A percentile compares a stretch with the other conserved stretches of the same genome.
These are phyloP conservation scores for Pyrenopolyporus hunteri DNA, from an alignment of 495 filamentous ascomycete species.

Conservation along the genomic window DNA sequence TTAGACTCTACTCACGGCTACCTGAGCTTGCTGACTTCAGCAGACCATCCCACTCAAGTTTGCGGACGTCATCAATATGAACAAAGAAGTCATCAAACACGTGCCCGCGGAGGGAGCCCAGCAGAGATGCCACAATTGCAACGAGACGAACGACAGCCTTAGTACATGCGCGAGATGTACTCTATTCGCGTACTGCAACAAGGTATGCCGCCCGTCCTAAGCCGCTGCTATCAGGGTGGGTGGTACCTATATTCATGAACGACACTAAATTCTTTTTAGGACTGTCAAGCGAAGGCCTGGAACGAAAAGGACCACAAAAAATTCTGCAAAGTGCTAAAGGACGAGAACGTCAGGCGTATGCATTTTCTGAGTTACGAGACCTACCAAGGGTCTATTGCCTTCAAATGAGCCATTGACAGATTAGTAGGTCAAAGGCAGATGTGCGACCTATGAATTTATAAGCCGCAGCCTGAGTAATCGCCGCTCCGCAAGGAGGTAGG, in stretches of 20 bases:
- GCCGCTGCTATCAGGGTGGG: neutral
- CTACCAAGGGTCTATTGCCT: neutral
- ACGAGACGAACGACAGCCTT: slow-evolving; percentile 2
- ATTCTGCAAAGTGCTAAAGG: slow-evolving; percentile 20
- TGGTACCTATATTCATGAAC: neutral
- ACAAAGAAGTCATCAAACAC: slow-evolving; percentile 21
- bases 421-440: neutral
- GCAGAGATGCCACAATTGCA: slow-evolving; percentile 17
- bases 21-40: neutral
- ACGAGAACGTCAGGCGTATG: slow-evolving; percentile 9
- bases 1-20: no score
- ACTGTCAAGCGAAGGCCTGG: slow-evolving; percentile 24
- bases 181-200: slow-evolving; percentile 22
- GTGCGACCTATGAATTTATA: neutral
- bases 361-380: slow-evolving; percentile 16
- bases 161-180: slow-evolving; percentile 12
- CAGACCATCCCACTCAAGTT: slow-evolving; percentile 22
- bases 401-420: neutral
- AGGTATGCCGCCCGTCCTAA: slow-evolving; percentile 1
- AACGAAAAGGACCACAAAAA: slow-evolving; percentile 21
- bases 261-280: slow-evolving; percentile 6
- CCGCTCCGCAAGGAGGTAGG: no score
- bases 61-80: slow-evolving; percentile 22
- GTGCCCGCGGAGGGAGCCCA: neutral
- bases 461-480: no score